phyloP scores from a whole-genome alignment of 805 yeast genomes.

The Cyberlindnera amylophila region DNA sequence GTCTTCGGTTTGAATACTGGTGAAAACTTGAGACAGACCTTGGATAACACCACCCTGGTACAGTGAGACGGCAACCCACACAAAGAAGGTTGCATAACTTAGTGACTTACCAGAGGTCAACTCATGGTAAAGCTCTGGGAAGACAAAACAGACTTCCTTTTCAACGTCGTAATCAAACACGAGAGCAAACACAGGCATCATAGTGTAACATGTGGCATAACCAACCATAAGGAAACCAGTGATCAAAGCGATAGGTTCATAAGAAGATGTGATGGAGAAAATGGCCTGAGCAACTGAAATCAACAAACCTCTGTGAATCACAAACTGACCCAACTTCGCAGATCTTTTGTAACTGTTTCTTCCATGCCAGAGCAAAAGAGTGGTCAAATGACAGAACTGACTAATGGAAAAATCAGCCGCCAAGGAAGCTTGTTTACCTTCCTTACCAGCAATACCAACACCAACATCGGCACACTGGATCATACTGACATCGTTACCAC shows the following conservation, averaged over 20 bases:
- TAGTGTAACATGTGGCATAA: constrained; percentile 92
- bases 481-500: constrained; percentile 99
- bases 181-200: constrained; percentile 95
- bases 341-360: constrained; percentile 94
- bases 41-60: constrained; percentile 90
- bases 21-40: constrained; percentile 71
- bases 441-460: constrained; percentile 98
- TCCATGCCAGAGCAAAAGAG: constrained; percentile 94
- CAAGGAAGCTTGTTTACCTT: constrained; percentile 94
- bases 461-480: constrained; percentile 99
- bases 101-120: constrained; percentile 83
- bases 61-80: constrained; percentile 87
- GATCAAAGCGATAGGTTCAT: constrained; percentile 90
- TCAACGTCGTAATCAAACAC: constrained; percentile 90
- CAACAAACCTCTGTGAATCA: constrained; percentile 91
- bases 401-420: constrained; percentile 96
- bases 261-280: constrained; percentile 77
- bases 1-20: constrained; percentile 49
- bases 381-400: constrained; percentile 85
- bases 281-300: constrained; percentile 95
- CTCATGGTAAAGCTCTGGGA: constrained; percentile 94
- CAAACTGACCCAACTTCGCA: constrained; percentile 92
- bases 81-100: constrained; percentile 81
- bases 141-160: constrained; percentile 80
- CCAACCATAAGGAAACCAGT: constrained; percentile 99